Evolutionary conservation across 495 filamentous ascomycete genomes (phyloP), one percentile per base, ranked within the genome.

Genomic region (Tuber brumale): DNA sequence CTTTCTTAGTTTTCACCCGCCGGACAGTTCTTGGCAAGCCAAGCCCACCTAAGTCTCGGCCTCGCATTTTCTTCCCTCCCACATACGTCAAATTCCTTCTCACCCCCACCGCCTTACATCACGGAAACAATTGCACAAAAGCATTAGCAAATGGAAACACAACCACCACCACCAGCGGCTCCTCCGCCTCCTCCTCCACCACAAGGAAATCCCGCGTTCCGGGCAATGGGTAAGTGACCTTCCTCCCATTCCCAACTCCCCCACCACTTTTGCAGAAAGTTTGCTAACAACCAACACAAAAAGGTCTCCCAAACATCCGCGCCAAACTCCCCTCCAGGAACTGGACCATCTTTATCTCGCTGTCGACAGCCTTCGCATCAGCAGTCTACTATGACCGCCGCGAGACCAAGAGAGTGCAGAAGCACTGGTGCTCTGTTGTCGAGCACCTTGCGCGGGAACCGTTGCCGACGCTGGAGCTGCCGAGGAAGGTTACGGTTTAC

Each of bases 251-350:
- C 1, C 45, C 31, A 42, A 8, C 31, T 37, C 42, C 61, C 21
- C 44, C 35, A 74, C 43, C 27, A 35, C 35, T 41, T 41, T 19
- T 37, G 23, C 27, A n/a, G 21, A 51, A 35, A 37, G 41, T 2
- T 70, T 27, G 73, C 72, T 76, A 80, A 80, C 70, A n/a, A 70
- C 27, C 7, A 46, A 18, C 51, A 23, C 35, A n/a, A 8, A 31
- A 69, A 83, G 93, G 93, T 83, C 86, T 98, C 75, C 94, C 94
- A 39, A 91, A 89, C 73, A 87, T 96, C 76, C 90, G 92, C 23
- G 87, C 91, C 80, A 94, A 91, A 86, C 90, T 99, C 16, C 95
- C 95, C 31, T 99, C 95, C 19, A 91, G 96, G 42, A 98, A 98
- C 83, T 99, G 95, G 95, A 89, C 93, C 85, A 97, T 99, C 79